Conservation (phyloP, 2,329 filamentous ascomycete species). For the Byssochlamys sp. region DNA sequence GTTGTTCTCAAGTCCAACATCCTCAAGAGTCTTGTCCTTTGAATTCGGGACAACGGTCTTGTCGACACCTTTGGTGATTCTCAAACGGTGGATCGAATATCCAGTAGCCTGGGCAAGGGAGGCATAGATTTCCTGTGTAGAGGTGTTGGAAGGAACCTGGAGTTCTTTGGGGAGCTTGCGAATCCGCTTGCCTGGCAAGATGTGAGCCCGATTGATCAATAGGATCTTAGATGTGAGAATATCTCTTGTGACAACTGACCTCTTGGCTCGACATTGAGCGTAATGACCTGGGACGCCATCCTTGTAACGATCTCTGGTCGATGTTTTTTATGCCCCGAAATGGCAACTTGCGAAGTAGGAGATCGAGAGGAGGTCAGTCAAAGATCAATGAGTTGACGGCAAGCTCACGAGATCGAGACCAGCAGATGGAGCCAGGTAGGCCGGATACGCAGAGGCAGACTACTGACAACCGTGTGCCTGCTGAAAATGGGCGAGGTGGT, state of each 20-base stretch:
- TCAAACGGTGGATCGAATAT: constrained; percentile 50
- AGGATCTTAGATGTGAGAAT: background rate
- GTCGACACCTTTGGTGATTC: constrained; percentile 57
- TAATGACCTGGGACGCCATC: constrained; percentile 30
- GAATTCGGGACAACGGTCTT: constrained; percentile 48
- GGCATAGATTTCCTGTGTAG: constrained; percentile 48
- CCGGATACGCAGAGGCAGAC: background rate
- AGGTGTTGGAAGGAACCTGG: constrained; percentile 42
- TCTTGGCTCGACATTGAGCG: constrained; percentile 32
- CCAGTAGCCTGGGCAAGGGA: constrained; percentile 46
- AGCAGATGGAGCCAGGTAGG: background rate
- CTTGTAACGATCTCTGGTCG: background rate
- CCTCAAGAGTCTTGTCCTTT: constrained; percentile 42
- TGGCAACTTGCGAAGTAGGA: background rate
- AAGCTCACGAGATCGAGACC: background rate
- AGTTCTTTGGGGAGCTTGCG: constrained; percentile 50
- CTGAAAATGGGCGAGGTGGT: background rate
- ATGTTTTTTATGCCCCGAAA: background rate
- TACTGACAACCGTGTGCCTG: background rate
- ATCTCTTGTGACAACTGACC: constrained; percentile 21
- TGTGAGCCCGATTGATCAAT: constrained; percentile 7
- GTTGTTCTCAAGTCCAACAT: constrained; percentile 49
- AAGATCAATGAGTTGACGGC: background rate
- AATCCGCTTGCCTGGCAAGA: constrained; percentile 49
- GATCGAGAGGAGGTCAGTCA: background rate